These are phyloP conservation scores for Vitis hybrid DNA, from an alignment of 177 flowering plant species.

Conservation along the genomic window DNA sequence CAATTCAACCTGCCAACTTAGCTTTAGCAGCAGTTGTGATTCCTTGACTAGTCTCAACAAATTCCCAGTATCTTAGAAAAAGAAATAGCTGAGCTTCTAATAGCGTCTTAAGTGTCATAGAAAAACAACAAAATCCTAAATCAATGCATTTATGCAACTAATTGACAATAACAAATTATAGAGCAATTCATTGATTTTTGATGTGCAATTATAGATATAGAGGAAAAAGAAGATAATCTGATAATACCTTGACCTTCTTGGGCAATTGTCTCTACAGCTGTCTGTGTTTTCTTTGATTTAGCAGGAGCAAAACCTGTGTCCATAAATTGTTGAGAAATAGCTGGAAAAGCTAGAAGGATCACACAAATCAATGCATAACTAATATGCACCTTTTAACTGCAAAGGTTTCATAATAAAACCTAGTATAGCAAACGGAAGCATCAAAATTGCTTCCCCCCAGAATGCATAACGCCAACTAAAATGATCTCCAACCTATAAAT, in stretches of 20 bases:
- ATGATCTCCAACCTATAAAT: constrained; percentile 66
- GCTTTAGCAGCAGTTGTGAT: too few relatives aligned
- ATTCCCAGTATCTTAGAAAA: too few relatives aligned
- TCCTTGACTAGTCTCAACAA: too few relatives aligned
- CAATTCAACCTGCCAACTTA: too few relatives aligned
- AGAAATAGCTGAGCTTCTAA: not conserved
- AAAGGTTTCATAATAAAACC: constrained; percentile 92
- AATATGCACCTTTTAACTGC: constrained; percentile 71
- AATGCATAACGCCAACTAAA: constrained; percentile 87
- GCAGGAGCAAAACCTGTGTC: constrained; percentile 63
- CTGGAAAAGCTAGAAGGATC: not conserved
- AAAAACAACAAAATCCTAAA: not conserved
- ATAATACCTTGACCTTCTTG: constrained; percentile 49
- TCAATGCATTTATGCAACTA: not conserved
- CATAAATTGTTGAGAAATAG: constrained; percentile 9
- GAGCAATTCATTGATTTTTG: not conserved
- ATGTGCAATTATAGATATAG: too few relatives aligned
- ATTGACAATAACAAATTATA: not conserved
- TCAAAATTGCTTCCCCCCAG: constrained; percentile 75
- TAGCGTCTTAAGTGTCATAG: not conserved
- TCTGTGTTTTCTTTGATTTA: constrained; percentile 33
- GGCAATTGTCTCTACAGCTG: constrained; percentile 27
- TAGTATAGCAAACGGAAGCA: constrained; percentile 90
- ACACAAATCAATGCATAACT: constrained; percentile 1
- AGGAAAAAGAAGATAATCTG: too few relatives aligned